Percentiles rank a stretch among this genome's conserved stretches.
These are phyloP conservation scores for Lodderomyces oxycetoniae DNA, from an alignment of 1,139 yeast genomes.

Conservation along the genomic window DNA sequence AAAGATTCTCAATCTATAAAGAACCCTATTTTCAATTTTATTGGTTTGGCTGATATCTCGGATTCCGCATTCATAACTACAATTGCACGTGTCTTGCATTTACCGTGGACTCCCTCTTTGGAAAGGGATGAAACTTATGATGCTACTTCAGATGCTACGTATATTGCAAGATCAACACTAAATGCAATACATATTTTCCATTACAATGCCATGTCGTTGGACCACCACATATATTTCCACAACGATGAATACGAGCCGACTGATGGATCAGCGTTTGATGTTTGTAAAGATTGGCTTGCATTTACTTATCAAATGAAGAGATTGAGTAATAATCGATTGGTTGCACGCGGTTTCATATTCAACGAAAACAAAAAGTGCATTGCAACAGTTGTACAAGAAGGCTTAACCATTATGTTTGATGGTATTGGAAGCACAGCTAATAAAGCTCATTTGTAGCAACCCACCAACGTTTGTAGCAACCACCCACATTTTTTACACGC, in stretches of 20 bases:
- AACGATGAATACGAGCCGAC: slow-evolving; percentile 20
- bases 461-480: no score
- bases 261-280: slow-evolving; percentile 26
- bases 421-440: slow-evolving; percentile 27
- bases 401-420: slow-evolving; percentile 29
- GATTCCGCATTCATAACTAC: slow-evolving; percentile 43
- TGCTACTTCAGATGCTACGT: slow-evolving; percentile 29
- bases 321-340: slow-evolving; percentile 32
- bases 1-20: slow-evolving; percentile 21
- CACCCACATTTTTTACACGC: background rate
- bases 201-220: slow-evolving; percentile 46
- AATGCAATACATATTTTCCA: slow-evolving; percentile 41
- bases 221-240: slow-evolving; percentile 45
- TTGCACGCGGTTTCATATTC: slow-evolving; percentile 37
- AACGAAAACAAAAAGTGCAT: slow-evolving; percentile 32
- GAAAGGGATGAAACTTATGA: slow-evolving; percentile 32
- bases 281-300: slow-evolving; percentile 38
- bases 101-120: slow-evolving; percentile 44
- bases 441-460: slow-evolving; percentile 12
- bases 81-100: slow-evolving; percentile 38
- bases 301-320: slow-evolving; percentile 36
- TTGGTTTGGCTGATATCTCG: slow-evolving; percentile 39
- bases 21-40: slow-evolving; percentile 29
- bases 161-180: slow-evolving; percentile 29
- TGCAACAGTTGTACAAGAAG: slow-evolving; percentile 44